A percentile compares a stretch with the other conserved stretches of the same genome.
These are phyloP conservation scores for Tricholoma saponaceum DNA, from an alignment of 768 basidiomycete genomes.

Conservation along the genomic window DNA sequence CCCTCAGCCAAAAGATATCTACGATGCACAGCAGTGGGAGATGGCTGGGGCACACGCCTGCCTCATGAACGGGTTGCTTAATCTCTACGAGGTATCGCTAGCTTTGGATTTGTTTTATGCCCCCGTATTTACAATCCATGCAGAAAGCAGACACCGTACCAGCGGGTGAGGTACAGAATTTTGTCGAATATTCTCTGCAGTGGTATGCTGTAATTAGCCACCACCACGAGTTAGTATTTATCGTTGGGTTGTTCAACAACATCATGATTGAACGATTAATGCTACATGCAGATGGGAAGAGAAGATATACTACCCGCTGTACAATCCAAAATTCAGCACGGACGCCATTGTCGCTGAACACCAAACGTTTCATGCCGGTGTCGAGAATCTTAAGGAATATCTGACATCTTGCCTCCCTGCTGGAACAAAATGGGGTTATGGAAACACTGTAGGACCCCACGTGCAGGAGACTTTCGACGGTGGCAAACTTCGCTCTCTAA, in stretches of 20 bases:
- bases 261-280: background rate
- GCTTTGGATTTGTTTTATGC: background rate
- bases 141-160: slow-evolving; percentile 9
- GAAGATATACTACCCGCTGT: slow-evolving; percentile 14
- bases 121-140: background rate
- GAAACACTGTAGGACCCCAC: slow-evolving; percentile 6
- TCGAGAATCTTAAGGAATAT: slow-evolving; percentile 13
- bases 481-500: slow-evolving; percentile 2
- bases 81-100: slow-evolving; percentile 11
- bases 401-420: slow-evolving; percentile 17
- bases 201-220: slow-evolving; percentile 15
- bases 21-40: slow-evolving; percentile 15
- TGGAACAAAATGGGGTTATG: slow-evolving; percentile 15
- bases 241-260: background rate
- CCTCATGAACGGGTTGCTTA: slow-evolving; percentile 13
- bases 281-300: slow-evolving; percentile 15
- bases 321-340: slow-evolving; percentile 14
- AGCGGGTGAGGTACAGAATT: slow-evolving; percentile 5
- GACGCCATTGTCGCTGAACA: slow-evolving; percentile 15
- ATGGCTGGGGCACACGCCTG: slow-evolving; percentile 18
- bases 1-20: slow-evolving; percentile 14
- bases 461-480: slow-evolving; percentile 10
- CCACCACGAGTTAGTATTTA: slow-evolving; percentile 12
- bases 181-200: slow-evolving; percentile 15
- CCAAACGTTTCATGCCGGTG: slow-evolving; percentile 14